phyloP scores from a whole-genome alignment of 2,329 filamentous ascomycete species.

The Cryphonectria nitschkei region DNA sequence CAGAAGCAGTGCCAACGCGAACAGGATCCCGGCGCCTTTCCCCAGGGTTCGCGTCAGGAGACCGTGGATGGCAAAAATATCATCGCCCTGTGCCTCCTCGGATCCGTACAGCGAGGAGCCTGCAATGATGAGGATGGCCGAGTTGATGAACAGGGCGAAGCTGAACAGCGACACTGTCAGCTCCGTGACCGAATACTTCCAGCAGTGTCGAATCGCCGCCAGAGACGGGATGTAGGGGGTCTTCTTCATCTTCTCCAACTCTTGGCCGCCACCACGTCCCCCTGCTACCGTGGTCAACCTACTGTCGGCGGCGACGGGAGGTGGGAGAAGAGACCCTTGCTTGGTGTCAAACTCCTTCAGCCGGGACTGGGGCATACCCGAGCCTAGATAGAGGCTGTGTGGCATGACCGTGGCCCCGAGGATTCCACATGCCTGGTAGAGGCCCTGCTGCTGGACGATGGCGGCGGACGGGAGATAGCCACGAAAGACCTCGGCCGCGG shows the following conservation, averaged over 20 bases:
- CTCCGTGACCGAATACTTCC: slow-evolving; percentile 75
- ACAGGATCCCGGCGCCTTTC: slow-evolving; percentile 78
- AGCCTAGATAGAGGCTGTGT: slow-evolving; percentile 70
- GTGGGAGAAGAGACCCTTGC: slow-evolving; percentile 53
- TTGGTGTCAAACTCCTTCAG: slow-evolving; percentile 66
- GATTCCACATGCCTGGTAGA: slow-evolving; percentile 75
- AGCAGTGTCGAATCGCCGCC: slow-evolving; percentile 71
- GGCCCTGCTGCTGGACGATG: slow-evolving; percentile 59
- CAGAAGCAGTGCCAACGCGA: slow-evolving; percentile 78
- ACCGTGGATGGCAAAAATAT: slow-evolving; percentile 82
- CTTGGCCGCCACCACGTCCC: slow-evolving; percentile 31
- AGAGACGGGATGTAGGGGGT: slow-evolving; percentile 72
- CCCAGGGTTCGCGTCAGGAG: slow-evolving; percentile 72
- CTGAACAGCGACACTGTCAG: slow-evolving; percentile 75
- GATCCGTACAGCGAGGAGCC: slow-evolving; percentile 74
- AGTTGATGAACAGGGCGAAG: slow-evolving; percentile 85
- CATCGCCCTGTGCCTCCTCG: slow-evolving; percentile 64
- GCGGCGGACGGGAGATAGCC: slow-evolving; percentile 67
- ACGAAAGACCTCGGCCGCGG: slow-evolving; percentile 62
- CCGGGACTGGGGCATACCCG: slow-evolving; percentile 69
- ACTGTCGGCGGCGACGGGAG: slow-evolving; percentile 24
- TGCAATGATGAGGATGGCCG: slow-evolving; percentile 78
- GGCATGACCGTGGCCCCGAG: slow-evolving; percentile 78
- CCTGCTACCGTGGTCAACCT: slow-evolving; percentile 32
- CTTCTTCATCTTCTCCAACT: slow-evolving; percentile 45